Base-by-base conservation (phyloP, 192 early-diverging fungal genomes). In the Coemansia sp. region DNA sequence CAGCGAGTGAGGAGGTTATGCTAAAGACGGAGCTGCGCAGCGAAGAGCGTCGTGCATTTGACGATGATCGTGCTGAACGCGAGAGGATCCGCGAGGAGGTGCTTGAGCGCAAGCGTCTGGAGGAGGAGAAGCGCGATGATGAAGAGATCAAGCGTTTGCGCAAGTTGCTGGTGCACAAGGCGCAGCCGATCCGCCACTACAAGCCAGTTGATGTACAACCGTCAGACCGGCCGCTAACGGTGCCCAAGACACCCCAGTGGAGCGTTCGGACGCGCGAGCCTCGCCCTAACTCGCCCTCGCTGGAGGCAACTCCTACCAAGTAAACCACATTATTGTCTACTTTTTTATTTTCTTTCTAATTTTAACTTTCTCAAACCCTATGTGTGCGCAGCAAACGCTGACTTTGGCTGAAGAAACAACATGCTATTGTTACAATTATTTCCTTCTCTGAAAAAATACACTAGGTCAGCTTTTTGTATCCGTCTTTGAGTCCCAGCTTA, bases 41-140 rank as follows among this genome's bases (percentile, higher is more conserved):
- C 47, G 84, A 87, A 62, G 88, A 88, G 66, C 58, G 88, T n/a
- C 64, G 67, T 27, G 81, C 66, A 39, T 90, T 81, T 66, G 88
- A 90, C 25, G 84, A 85, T 42, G 68, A 74, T 24, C 76, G 76
- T 47, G 60, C 25, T 45, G 69, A 71, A 61, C 67, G 70, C 46
- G 77, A 78, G 72, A 81, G 82, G 56, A 65, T 64, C 30, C 67
- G 73, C 56, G 82, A 86, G 45, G 80, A 85, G 33, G 78, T 81
- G 55, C 56, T 78, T 11, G 65, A 73, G 53, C 73, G 81, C 59
- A 79, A 84, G 67, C 55, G 55, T 11, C 62, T 68, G 57, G 63
- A 67, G 55, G 65, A 82, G 58, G 79, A 84, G 69, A 61, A 73
- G 50, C 67, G 78, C 24, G 84, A 87, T 53, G 62, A 76, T 43